A percentile compares a stretch with the other conserved stretches of the same genome.
phyloP scores from a whole-genome alignment of 1,139 yeast genomes.

The Lodderomyces theae region DNA sequence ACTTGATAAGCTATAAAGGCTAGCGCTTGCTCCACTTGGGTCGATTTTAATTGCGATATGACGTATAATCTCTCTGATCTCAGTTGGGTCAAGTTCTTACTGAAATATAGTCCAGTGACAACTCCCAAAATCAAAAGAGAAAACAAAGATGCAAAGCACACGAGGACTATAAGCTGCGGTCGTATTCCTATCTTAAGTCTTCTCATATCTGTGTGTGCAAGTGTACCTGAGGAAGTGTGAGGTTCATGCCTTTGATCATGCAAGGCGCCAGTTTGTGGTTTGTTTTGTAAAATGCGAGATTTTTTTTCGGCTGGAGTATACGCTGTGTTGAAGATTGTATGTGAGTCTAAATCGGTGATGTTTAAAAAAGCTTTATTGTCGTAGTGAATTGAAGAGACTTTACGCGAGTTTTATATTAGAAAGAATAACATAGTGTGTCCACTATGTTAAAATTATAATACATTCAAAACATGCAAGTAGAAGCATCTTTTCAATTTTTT shows the following conservation, averaged over 20 bases:
- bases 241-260: too few relatives aligned
- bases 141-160: conserved; percentile 69
- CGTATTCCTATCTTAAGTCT: conserved; percentile 52
- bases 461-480: background rate
- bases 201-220: conserved; percentile 24
- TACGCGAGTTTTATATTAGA: too few relatives aligned
- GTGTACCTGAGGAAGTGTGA: too few relatives aligned
- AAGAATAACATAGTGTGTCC: too few relatives aligned
- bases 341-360: background rate
- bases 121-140: conserved; percentile 75
- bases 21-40: conserved; percentile 72
- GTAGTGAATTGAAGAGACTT: too few relatives aligned
- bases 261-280: too few relatives aligned
- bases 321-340: too few relatives aligned
- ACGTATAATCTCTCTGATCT: conserved; percentile 72
- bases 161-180: conserved; percentile 78
- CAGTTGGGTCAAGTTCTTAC: conserved; percentile 56
- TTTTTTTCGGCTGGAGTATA: too few relatives aligned
- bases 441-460: background rate
- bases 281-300: too few relatives aligned
- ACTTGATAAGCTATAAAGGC: conserved; percentile 66
- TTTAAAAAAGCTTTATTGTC: too few relatives aligned
- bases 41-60: conserved; percentile 75
- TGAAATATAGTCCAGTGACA: conserved; percentile 78
- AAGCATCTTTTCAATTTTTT: background rate